A percentile compares a stretch with the other conserved stretches of the same genome.
Evolutionary conservation across 2,329 filamentous ascomycete species (phyloP).

Genomic region (Aspergillus niger): DNA sequence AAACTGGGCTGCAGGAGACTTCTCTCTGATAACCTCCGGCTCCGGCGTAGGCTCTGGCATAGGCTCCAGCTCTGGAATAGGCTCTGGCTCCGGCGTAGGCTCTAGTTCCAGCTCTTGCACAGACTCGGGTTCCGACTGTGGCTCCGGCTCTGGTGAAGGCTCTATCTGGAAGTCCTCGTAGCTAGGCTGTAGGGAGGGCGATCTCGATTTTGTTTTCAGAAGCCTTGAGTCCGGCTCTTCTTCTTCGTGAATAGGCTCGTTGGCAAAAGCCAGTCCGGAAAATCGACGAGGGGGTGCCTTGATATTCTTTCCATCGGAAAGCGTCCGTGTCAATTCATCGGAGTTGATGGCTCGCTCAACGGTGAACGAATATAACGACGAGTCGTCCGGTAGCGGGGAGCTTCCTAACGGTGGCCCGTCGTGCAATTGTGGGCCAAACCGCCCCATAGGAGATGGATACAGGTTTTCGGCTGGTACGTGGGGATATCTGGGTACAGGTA

Average conservation of each 20-base stretch:
- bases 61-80: background rate
- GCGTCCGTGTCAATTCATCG: conserved; percentile 39
- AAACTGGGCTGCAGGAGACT: background rate
- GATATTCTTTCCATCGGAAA: conserved; percentile 36
- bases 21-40: conserved; percentile 14
- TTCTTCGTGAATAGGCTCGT: conserved; percentile 34
- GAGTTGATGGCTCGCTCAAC: conserved; percentile 41
- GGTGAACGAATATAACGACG: conserved; percentile 37
- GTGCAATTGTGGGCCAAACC: conserved; percentile 15
- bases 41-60: background rate
- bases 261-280: conserved; percentile 33
- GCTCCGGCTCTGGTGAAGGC: conserved; percentile 3
- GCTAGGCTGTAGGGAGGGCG: background rate
- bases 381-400: conserved; percentile 32
- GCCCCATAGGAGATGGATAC: conserved; percentile 33
- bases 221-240: conserved; percentile 24
- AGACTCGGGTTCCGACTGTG: conserved; percentile 4
- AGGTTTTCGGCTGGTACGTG: conserved; percentile 24
- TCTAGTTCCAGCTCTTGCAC: background rate
- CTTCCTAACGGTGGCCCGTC: conserved; percentile 18
- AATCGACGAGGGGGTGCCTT: conserved; percentile 39
- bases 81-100: conserved; percentile 2
- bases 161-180: background rate
- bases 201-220: conserved; percentile 9
- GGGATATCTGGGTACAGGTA: conserved; percentile 21